Percentiles rank a stretch among this genome's conserved stretches.
Evolutionary conservation across 495 filamentous ascomycete genomes (phyloP).

Genomic region (Pseudoneurospora amorphoporcata): DNA sequence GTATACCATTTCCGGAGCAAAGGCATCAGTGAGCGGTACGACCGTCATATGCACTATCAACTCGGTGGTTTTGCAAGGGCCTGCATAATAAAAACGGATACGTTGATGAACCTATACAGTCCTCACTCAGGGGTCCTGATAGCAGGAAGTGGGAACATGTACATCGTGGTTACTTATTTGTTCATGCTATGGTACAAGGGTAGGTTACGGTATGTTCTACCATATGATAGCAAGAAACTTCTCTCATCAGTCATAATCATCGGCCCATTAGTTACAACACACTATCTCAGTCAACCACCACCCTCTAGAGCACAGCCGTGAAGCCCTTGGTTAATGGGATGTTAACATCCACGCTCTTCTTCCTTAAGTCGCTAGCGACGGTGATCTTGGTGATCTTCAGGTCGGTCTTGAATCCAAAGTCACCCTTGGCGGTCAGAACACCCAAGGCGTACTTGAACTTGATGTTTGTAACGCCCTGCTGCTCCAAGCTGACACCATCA

Average conservation of each 20-base stretch:
- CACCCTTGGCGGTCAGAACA: constrained; percentile 40
- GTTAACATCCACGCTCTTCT: constrained; percentile 5
- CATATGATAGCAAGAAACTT: background rate
- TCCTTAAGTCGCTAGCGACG: constrained; percentile 35
- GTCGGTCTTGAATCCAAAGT: constrained; percentile 38
- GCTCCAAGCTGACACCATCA: constrained; percentile 48
- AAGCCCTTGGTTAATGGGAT: constrained; percentile 8
- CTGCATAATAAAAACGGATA: background rate
- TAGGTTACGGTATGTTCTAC: background rate
- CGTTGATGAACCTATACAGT: background rate
- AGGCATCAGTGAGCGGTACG: constrained; percentile 19
- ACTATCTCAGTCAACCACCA: background rate
- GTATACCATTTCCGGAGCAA: constrained; percentile 22
- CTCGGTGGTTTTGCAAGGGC: constrained; percentile 19
- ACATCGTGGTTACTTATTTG: background rate
- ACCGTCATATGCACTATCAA: constrained; percentile 26
- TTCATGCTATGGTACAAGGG: background rate
- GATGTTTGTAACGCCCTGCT: constrained; percentile 36
- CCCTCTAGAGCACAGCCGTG: background rate
- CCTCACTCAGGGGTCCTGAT: background rate
- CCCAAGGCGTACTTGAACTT: constrained; percentile 44
- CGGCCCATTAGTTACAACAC: background rate
- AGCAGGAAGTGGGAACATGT: background rate
- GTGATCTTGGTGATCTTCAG: constrained; percentile 48
- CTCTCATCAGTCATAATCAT: background rate